phyloP scores from a whole-genome alignment of 495 filamentous ascomycete genomes.

The Hypoxylon lienhwacheense region DNA sequence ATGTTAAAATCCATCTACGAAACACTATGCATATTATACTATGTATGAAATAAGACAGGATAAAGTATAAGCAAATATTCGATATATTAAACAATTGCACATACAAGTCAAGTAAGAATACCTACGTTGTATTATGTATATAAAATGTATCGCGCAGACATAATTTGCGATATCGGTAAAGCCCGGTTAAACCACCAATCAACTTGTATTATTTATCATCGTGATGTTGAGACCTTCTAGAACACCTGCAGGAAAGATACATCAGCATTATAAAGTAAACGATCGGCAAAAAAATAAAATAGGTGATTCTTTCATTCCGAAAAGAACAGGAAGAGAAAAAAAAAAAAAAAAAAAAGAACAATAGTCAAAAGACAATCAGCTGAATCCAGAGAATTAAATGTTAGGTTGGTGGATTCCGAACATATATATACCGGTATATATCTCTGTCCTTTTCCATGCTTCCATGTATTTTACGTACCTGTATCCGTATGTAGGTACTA shows the following conservation, averaged over 20 bases:
- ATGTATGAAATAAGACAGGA: too few relatives aligned
- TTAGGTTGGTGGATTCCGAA: slow-evolving; percentile 29
- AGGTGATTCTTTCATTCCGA: too few relatives aligned
- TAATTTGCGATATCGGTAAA: slow-evolving; percentile 17
- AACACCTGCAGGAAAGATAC: background rate
- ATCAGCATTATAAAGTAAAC: background rate
- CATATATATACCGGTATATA: too few relatives aligned
- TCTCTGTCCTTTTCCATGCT: too few relatives aligned
- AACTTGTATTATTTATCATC: slow-evolving; percentile 8
- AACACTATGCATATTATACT: too few relatives aligned
- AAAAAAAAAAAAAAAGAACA: slow-evolving; percentile 1
- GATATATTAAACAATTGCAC: background rate
- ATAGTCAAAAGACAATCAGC: slow-evolving; percentile 16
- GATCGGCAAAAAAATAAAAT: slow-evolving; percentile 12
- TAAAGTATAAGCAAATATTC: too few relatives aligned
- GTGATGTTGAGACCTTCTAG: background rate
- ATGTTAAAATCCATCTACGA: too few relatives aligned
- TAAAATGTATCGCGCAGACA: too few relatives aligned
- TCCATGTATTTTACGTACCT: too few relatives aligned
- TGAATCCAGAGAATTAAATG: slow-evolving; percentile 19
- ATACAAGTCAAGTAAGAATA: background rate
- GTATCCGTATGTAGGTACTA: too few relatives aligned
- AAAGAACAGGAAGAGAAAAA: background rate
- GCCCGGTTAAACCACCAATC: slow-evolving; percentile 11
- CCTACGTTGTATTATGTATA: slow-evolving; percentile 1